A percentile compares a stretch with the other conserved stretches of the same genome.
These are phyloP conservation scores for Kodamaea laetipori DNA, from an alignment of 805 yeast genomes.

Conservation along the genomic window DNA sequence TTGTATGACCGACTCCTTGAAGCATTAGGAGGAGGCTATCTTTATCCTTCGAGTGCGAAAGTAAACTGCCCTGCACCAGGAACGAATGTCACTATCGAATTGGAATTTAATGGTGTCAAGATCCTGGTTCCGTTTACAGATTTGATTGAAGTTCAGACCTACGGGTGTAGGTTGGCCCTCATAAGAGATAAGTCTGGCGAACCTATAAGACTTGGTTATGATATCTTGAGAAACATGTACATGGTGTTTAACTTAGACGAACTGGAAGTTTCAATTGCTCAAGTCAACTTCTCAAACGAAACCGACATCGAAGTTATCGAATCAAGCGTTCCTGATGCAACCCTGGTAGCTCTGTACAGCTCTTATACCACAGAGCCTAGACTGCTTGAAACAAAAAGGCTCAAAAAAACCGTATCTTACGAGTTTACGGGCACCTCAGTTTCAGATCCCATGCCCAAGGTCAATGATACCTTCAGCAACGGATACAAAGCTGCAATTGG, in stretches of 20 bases:
- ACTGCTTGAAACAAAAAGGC: too few relatives aligned
- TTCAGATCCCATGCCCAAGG: too few relatives aligned
- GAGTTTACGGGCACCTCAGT: too few relatives aligned
- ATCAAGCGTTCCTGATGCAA: conserved; percentile 51
- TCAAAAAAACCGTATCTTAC: too few relatives aligned
- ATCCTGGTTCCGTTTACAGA: background rate
- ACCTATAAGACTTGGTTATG: conserved; percentile 24
- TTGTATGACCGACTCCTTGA: background rate
- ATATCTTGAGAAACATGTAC: conserved; percentile 30
- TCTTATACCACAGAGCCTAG: too few relatives aligned
- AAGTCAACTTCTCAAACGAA: conserved; percentile 20
- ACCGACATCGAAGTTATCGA: conserved; percentile 17
- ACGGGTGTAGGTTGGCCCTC: background rate
- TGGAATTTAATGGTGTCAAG: background rate
- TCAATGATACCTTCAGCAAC: too few relatives aligned
- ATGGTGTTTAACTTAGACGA: conserved; percentile 30
- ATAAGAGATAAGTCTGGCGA: background rate
- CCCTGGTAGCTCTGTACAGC: conserved; percentile 46
- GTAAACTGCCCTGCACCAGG: background rate
- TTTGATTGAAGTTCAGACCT: background rate
- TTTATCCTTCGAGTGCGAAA: background rate
- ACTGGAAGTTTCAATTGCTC: conserved; percentile 27
- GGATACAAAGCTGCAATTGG: too few relatives aligned
- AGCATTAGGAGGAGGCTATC: background rate
- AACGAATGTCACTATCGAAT: background rate